Base-by-base conservation (phyloP, 371 early-diverging fungal genomes). In the Lichtheimia ornata region DNA sequence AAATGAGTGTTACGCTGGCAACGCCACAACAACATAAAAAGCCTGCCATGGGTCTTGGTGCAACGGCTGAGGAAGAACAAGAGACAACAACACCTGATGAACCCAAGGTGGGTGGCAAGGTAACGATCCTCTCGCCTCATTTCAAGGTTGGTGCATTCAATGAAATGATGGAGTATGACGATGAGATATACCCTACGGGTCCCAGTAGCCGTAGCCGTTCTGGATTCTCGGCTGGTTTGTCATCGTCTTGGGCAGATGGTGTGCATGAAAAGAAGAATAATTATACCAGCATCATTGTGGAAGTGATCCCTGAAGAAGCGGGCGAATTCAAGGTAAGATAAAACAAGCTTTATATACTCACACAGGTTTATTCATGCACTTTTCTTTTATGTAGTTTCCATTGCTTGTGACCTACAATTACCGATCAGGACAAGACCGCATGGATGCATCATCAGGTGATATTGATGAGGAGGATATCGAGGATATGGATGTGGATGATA, bases 81-180 rank as follows among this genome's bases (percentile, higher is more conserved):
- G 5, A 7, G 12, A 22, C 52, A 50, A 49, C 59, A 58, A 68
- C 44, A 22, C 28, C 58, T 20, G 50, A 30, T 6, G 50, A 51
- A 9, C 41, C 62, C 45, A 62, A 58, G 24, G 64, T 65, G 15
- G 52, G 55, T 25, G 76, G 76, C 12, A 70, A 74, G 59, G 78
- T 91, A 0, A 80, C 81, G 7, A 71, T 93, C 5, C 68, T 86
- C 30, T 88, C 92, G 0, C 87, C 90, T 35, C 73, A 73, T 40
- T 94, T 96, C 67, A 79, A 81, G 13, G 79, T 95, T 20, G 84
- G 87, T 3, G 88, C 91, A 3, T 93, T 84, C 70, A 88, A 90
- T 43, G 96, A 92, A 67, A 85, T 91, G 22, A 88, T 89, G 76
- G 94, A 92, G 60, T 93, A 91, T 62, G 95, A 91, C 30, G 90